Evolutionary conservation across 2,329 filamentous ascomycete genomes (phyloP), one percentile per base, ranked within the genome.

Genomic region (Colletotrichum salicis): DNA sequence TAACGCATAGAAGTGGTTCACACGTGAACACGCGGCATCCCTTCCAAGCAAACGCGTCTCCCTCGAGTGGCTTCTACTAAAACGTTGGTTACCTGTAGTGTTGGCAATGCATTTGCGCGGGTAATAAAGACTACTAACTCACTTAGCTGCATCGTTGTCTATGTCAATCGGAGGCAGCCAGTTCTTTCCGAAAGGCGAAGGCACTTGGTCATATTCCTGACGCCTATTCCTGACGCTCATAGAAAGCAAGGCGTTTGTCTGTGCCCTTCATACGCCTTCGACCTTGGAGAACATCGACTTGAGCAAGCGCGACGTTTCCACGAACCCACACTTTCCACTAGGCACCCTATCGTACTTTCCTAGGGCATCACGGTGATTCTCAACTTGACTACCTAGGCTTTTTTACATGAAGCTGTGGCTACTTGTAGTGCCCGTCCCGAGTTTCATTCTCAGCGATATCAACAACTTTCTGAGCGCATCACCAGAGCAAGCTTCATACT

Each of bases 11-110:
- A 27, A 22, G 7, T 1, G 12, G 6, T 6, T 12, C n/a, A 13
- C 64, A 67, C 64, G 64, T 67, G 64, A 67, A 37, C 15, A 68
- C 64, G 68, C 64, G 57, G n/a, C n/a, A 54, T 22, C 10, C 11
- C n/a, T 10, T 29, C 19, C 41, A 48, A 29, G 33, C 8, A 59
- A 31, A 31, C 55, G 13, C 54, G 67, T 62, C 52, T 70, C 35
- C 5, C 12, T 41, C 41, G 22, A 29, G 41, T 48, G 41, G 19
- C 19, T n/a, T 11, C 19, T 48, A 48, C 19, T 48, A 48, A 10
- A 22, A 48, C 8, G 19, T 48, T 1, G n/a, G 41, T 11, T 48
- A 7, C 41, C 19, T 48, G 37, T 13, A 41, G 13, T 41, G 5
- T 7, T 41, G 37, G 24, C 22, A 45, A 19, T 22, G 24, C 35